Evolutionary conservation across 192 early-diverging fungal species (phyloP), one percentile per base, ranked within the genome.

Genomic region (Rhizophagus sp.): DNA sequence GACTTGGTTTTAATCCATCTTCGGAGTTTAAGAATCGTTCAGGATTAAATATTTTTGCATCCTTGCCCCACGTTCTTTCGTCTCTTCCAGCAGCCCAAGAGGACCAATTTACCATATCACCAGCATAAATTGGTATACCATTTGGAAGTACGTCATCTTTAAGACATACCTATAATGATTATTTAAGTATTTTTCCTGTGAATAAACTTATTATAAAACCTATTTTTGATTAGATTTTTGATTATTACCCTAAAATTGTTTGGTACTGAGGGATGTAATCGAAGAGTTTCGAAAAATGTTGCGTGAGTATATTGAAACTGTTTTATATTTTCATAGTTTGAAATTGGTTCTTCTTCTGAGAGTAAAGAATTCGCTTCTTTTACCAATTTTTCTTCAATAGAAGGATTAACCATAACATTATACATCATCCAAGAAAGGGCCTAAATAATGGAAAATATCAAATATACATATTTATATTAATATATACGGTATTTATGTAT

Each of bases 221-320:
- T 8, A 41, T 8, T 41, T 41, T 41, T 41, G 36, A 36, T 3
- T 36, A 36, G 36, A 7, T 41, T 17, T 62, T 62, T 39, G 25
- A 62, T 62, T 3, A 36, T 63, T 63, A 78, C 44, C 82, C 93
- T 93, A 13, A 81, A 50, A 49, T 93, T 88, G 1, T 27, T 39
- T 7, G 93, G 94, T 5, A 95, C 92, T 34, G 88, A 83, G 57
- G 94, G 93, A 81, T 91, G 87, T 25, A 94, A 73, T 11, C 94
- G 86, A 33, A 94, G 78, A 10, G 88, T 83, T 82, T 95, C 94
- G 34, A 80, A 69, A 74, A 91, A 91, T 17, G 87, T 84, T 4
- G 85, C 82, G 24, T 81, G 67, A 11, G 82, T 80, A 76, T 82
- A 86, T 68, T 81, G 71, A 77, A 81, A 77, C 36, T 80, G 61